Base-by-base conservation (phyloP, 352 stramenopile genomes). In the Albugo candida region DNA sequence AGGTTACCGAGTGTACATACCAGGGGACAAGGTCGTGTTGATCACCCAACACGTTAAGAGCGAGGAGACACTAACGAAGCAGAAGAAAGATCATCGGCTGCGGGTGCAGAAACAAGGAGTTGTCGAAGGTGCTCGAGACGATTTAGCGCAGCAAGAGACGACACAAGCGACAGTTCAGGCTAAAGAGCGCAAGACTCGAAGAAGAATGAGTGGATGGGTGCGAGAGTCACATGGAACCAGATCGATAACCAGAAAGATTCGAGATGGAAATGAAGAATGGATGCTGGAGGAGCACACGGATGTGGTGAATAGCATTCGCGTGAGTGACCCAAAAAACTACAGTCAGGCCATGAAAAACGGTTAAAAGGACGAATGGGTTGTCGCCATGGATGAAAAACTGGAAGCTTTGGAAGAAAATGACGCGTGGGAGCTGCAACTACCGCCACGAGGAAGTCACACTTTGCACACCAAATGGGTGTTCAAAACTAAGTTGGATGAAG, bases 391-490 rank as follows among this genome's bases (percentile, higher is more conserved):
- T 2, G 24, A 36, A 6, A 40, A 62, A 11, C 12, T 63, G 0
- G 24, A 24, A 2, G 49, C 48, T 0, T 39, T 63, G 1, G 44
- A 63, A 24, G 38, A 1, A 12, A 59, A 59, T 16, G 34, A 41
- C 2, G 51, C 46, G 2, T 58, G 52, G 47, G 13, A 0, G 1
- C 12, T 47, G 2, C 38, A 54, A 2, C 20, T 19, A 11, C 16
- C 11, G 0, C 17, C 19, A 2, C 6, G 4, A 0, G 31, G 39
- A 1, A 45, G 46, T 10, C 45, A 54, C 17, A 10, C 38, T 0
- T 34, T 68, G 5, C 60, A 55, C 41, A 55, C 27, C 0, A 60
- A 63, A 20, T 63, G 56, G 54, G 54, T 65, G 3, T 49, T 44
- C 19, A 69, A 65, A 14, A 68, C 50, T n/a, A 63, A 65, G 24